Conservation (phyloP, 768 basidiomycete species). For the Tephrocybe rancida region DNA sequence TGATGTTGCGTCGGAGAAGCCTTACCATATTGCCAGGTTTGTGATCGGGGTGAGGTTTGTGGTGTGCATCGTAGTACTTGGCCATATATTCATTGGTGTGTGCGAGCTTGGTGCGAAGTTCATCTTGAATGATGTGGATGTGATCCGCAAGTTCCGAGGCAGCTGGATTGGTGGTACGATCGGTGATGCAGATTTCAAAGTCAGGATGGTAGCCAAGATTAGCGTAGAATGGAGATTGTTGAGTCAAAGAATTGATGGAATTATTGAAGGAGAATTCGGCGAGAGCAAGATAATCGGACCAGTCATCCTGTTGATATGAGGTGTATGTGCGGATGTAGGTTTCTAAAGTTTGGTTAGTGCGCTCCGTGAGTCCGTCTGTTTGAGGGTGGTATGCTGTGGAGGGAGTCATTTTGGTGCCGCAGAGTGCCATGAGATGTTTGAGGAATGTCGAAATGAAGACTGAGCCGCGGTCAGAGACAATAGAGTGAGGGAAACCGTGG, state of each 20-base stretch:
- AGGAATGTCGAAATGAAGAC: slow-evolving; percentile 36
- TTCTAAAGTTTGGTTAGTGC: slow-evolving; percentile 21
- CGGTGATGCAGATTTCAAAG: slow-evolving; percentile 4
- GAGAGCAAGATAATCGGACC: slow-evolving; percentile 27
- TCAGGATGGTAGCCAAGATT: slow-evolving; percentile 19
- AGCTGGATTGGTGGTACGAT: slow-evolving; percentile 2
- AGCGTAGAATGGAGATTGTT: slow-evolving; percentile 38
- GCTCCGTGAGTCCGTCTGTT: slow-evolving; percentile 8
- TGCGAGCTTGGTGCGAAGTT: slow-evolving; percentile 1
- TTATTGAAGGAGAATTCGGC: slow-evolving; percentile 47
- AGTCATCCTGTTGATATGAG: slow-evolving; percentile 39
- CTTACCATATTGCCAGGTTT: neutral
- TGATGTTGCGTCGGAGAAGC: slow-evolving; percentile 4
- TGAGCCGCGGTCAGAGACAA: slow-evolving; percentile 34
- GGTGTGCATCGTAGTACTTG: slow-evolving; percentile 5
- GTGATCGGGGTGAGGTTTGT: neutral
- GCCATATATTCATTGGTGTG: slow-evolving; percentile 10
- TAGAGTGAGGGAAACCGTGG: slow-evolving; percentile 33
- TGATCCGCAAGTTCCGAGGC: slow-evolving; percentile 1
- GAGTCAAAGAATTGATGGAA: slow-evolving; percentile 29
- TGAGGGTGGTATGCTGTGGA: slow-evolving; percentile 43
- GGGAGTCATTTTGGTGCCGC: slow-evolving; percentile 12
- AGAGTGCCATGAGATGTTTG: slow-evolving; percentile 13
- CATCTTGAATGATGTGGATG: slow-evolving; percentile 1
- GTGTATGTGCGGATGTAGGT: slow-evolving; percentile 37